These are phyloP conservation scores for Botryotinia globosa DNA, from an alignment of 2,329 filamentous ascomycete species.

Conservation along the genomic window DNA sequence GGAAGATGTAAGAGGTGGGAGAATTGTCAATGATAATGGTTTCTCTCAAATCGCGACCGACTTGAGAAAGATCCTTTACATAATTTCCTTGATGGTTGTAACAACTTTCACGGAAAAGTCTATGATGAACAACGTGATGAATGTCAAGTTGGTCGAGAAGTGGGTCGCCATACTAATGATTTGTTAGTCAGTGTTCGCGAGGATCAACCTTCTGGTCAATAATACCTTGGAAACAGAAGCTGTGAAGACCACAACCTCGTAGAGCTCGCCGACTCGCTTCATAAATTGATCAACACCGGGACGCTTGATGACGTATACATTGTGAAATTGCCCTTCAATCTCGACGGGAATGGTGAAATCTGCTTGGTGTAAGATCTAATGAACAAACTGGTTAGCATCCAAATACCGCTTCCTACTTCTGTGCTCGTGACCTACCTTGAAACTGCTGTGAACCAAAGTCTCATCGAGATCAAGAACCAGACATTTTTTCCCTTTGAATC, in stretches of 20 bases:
- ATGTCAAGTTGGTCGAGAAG: conserved; percentile 95
- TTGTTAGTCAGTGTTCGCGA: conserved; percentile 21
- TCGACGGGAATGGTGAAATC: conserved; percentile 99
- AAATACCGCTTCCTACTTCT: conserved; percentile 13
- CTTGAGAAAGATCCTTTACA: conserved; percentile 97
- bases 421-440: conserved; percentile 66
- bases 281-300: conserved; percentile 99
- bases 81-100: conserved; percentile 99
- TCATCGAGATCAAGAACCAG: conserved; percentile 94
- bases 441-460: conserved; percentile 96
- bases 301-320: conserved; percentile 98
- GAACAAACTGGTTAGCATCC: not conserved
- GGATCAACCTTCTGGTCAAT: conserved; percentile 7
- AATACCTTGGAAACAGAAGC: conserved; percentile 94
- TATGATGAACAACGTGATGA: conserved; percentile 92
- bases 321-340: conserved; percentile 98
- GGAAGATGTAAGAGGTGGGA: conserved; percentile 98
- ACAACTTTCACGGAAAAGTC: conserved; percentile 95
- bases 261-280: conserved; percentile 95
- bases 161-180: conserved; percentile 81
- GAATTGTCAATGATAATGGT: conserved; percentile 99
- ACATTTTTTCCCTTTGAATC: conserved; percentile 86
- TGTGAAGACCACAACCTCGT: conserved; percentile 98
- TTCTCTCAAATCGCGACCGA: conserved; percentile 91
- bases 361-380: conserved; percentile 89